Evolutionary conservation across 257 asterid genomes (phyloP), one percentile per base, ranked within the genome.

Genomic region (Haberlea rhodopensis): DNA sequence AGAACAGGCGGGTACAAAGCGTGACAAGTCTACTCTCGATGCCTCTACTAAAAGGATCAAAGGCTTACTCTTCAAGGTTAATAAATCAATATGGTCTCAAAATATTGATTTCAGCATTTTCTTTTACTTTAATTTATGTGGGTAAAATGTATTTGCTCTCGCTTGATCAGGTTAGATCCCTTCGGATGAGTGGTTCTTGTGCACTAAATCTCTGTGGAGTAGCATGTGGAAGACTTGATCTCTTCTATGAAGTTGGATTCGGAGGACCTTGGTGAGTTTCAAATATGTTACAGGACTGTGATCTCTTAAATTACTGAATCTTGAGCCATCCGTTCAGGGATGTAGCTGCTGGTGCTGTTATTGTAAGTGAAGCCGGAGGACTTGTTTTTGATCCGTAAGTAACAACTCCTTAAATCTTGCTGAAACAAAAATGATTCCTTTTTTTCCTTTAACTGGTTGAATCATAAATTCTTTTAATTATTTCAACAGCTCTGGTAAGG

Each of bases 171-270:
- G 97, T 90, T 58, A 78, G 94, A 72, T 90, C 97, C 53, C 72
- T 90, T 6, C 82, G 95, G 23, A 90, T 87, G 96, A 82, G 86
- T 72, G 96, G 97, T 61, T 90, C 97, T 24, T 85, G 96, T 77
- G 96, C 97, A 34, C 65, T 87, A 67, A 84, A 90, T 77, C 96
- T 90, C 29, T 87, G 96, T 57, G 96, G 97, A 60, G 68, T 90
- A 74, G 96, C 97, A 23, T 78, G 95, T 58, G 96, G 95, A 62
- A 85, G 96, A 81, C 81, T 90, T 65, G 97, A 90, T 71, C 73
- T 90, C 16, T 82, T 86, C 82, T 90, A 88, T 61, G 94, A 84
- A 77, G 58, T 46, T 54, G 96, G 92, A 59, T 90, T 79, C 52
- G 97, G 97, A 62, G 96, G 96, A 55, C 95, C 95, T 32, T 90